A percentile compares a stretch with the other conserved stretches of the same genome.
Evolutionary conservation across 2,329 filamentous ascomycete genomes (phyloP).

Genomic region (Pseudocercospora vitis): DNA sequence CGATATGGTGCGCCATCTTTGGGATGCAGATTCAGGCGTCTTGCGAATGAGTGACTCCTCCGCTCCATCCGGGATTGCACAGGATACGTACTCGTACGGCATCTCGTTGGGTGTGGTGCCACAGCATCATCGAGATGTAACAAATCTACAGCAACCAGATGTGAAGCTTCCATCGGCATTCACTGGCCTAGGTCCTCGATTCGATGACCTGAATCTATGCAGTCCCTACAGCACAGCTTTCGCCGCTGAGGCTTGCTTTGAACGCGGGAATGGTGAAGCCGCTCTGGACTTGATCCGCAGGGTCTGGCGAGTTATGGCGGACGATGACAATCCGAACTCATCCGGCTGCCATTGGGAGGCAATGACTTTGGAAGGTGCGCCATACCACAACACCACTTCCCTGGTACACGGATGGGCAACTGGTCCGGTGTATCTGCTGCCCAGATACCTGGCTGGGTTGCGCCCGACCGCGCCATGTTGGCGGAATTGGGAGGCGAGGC

Average conservation of each 20-base stretch:
- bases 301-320: slow-evolving; percentile 17
- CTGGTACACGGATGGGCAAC: slow-evolving; percentile 4
- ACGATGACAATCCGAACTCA: slow-evolving; percentile 10
- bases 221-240: slow-evolving; percentile 5
- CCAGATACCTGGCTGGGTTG: neutral
- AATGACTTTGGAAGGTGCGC: neutral
- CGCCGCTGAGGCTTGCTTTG: neutral
- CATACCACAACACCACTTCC: slow-evolving; percentile 5
- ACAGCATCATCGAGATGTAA: neutral
- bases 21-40: neutral
- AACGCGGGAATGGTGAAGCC: neutral
- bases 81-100: neutral
- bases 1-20: neutral
- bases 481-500: slow-evolving; percentile 1
- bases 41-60: neutral
- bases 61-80: neutral
- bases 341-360: slow-evolving; percentile 19
- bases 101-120: neutral
- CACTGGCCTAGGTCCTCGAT: neutral
- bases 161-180: neutral
- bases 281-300: slow-evolving; percentile 11
- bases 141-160: neutral
- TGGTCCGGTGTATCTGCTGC: neutral
- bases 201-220: neutral
- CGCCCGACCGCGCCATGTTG: neutral